Base-by-base conservation (phyloP, 2,329 filamentous ascomycete species). In the Cordyceps sp. region DNA sequence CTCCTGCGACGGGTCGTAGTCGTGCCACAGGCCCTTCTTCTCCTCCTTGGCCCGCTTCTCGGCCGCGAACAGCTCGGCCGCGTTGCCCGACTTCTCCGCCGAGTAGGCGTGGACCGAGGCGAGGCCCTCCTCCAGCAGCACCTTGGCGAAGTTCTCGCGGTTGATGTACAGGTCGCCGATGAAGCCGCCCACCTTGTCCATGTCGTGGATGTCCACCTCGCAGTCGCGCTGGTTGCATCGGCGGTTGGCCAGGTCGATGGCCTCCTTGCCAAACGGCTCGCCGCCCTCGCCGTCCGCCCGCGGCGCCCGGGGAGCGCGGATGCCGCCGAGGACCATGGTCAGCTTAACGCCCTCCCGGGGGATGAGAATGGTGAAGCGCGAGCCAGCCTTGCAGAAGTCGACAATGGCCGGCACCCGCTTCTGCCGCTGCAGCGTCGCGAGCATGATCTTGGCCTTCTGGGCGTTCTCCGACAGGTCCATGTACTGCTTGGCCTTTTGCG, bases 381-480 rank as follows among this genome's bases (percentile, higher is more conserved):
- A 93, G 20, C 82, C 90, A n/a, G 85, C 82, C 59, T 96, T 94
- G 63, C 93, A 90, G 54, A 92, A 98, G 55, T 98, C 90, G 26
- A 98, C 85, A 43, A 98, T 68, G 10, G 81, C 90, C 7, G 90
- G 85, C 4, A 96, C 78, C 55, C 82, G 88, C 65, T 84, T 88
- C 54, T 94, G 86, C 33, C 88, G 74, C 38, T 90, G 82, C 21
- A 98, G 68, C 16, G 84, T 77, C 10, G 82, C 80, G 24, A 93
- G 69, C 54, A 93, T 85, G 33, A 93, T 78, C 68, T 94, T 96
- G 39, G 90, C 90, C 59, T 94, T 93, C 53, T 96, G 88, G 6
- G 88, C 60, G 37, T 70, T 86, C 55, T 96, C 90, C 5, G 86
- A 94, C 49, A 88, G 85, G 53, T 98, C 90, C 28, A 79, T 69